Evolutionary conservation across 108 stramenopile species (phyloP).

Genomic region (Skeletonema menzelii): DNA sequence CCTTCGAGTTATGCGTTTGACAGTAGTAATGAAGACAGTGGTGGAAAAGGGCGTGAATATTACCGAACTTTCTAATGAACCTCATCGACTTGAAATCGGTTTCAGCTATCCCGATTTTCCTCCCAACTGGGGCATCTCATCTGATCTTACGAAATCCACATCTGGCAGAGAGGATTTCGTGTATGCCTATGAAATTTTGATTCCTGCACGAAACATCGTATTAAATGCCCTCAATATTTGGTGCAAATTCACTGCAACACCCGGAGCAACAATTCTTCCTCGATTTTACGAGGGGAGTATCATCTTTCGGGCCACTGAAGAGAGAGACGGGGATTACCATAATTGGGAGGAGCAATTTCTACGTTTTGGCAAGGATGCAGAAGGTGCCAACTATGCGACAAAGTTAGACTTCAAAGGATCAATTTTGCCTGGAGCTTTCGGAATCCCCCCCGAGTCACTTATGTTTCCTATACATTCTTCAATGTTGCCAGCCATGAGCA

Average conservation of each 20-base stretch:
- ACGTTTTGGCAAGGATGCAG: background rate
- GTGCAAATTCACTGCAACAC: constrained; percentile 26
- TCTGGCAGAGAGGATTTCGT: constrained; percentile 11
- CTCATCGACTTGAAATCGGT: constrained; percentile 31
- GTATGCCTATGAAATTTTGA: constrained; percentile 14
- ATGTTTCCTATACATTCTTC: constrained; percentile 29
- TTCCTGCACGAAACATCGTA: constrained; percentile 6
- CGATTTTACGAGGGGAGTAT: constrained; percentile 35
- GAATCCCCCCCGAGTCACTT: constrained; percentile 33
- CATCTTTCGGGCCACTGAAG: constrained; percentile 4
- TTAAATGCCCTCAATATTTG: constrained; percentile 26
- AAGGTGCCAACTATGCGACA: constrained; percentile 10
- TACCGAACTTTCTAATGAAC: constrained; percentile 4
- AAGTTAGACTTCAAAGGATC: constrained; percentile 33
- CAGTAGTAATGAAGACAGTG: constrained; percentile 27
- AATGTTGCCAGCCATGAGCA: constrained; percentile 8
- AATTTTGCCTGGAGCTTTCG: constrained; percentile 29
- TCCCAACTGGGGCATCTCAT: background rate
- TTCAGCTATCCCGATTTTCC: constrained; percentile 27
- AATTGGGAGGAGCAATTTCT: constrained; percentile 30
- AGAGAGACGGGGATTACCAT: background rate
- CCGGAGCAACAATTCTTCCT: constrained; percentile 2
- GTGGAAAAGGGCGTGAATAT: constrained; percentile 1
- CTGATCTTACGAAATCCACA: constrained; percentile 8
- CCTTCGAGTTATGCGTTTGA: constrained; percentile 47